Base-by-base conservation (phyloP, 2,329 filamentous ascomycete species). In the Alternaria arborescens region DNA sequence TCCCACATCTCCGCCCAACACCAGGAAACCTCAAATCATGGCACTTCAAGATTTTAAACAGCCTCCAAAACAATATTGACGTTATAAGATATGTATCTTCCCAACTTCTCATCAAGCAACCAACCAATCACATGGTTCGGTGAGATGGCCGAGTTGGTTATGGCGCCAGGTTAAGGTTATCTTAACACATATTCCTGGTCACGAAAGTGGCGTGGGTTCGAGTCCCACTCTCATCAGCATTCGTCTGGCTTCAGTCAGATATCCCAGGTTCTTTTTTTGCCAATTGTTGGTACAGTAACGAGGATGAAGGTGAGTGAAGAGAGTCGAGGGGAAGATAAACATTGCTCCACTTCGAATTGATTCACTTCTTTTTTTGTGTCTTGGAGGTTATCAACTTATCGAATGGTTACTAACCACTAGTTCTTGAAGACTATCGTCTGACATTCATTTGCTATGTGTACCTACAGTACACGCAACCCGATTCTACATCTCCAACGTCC, bases 211-310 rank as follows among this genome's bases (percentile, higher is more conserved):
- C 76, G 76, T 75, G 76, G 74, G 76, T 77, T 77, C 74, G 70
- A 77, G 74, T 78, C 76, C 74, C 74, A 75, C 73, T 77, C 75
- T 77, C 73, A 75, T 78, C 76, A 78, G 54, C 60, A 74, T 76
- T 76, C 69, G 72, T 77, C 70, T 64, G 58, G 52, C 58, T 30
- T 58, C 26, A 52, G 54, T 30, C 34, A 38, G 34, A 38, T 38
- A 38, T 3, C 34, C 34, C 16, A 38, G 34, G 34, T n/a, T 38
- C 16, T n/a, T 38, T 38, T 38, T 38, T 38, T 36, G 11, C 5
- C 14, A 12, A 16, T 18, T 10, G 16, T 14, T 36, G 1, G 32
- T 36, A 6, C 5, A 14, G 12, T 6, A 16, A 10, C 10, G 12
- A 14, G 32, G 0, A 36, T 16, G 4, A 16, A 6, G 5, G 12